phyloP scores from a whole-genome alignment of 2,329 filamentous ascomycete genomes.

The Talaromyces funiculosus region DNA sequence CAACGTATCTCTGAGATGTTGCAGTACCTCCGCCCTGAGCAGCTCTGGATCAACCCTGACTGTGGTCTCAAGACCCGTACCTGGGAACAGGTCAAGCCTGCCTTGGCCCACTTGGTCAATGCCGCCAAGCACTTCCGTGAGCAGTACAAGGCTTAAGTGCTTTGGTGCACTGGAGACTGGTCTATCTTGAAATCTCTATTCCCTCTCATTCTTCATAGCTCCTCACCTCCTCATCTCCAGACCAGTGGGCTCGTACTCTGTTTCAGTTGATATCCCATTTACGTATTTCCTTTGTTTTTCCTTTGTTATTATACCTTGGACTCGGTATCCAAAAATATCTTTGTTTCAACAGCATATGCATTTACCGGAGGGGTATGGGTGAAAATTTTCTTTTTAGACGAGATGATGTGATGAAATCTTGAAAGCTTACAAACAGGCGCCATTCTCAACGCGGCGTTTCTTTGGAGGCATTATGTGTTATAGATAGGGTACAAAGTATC shows the following conservation, averaged over 20 bases:
- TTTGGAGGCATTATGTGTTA: slow-evolving; percentile 11
- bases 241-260: not conserved
- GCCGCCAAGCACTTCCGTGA: slow-evolving; percentile 94
- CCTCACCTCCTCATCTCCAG: slow-evolving; percentile 11
- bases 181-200: not conserved
- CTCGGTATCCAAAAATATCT: slow-evolving; percentile 2
- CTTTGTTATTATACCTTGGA: slow-evolving; percentile 2
- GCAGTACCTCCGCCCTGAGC: slow-evolving; percentile 90
- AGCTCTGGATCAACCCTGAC: slow-evolving; percentile 99
- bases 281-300: slow-evolving; percentile 13
- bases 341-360: slow-evolving; percentile 17
- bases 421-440: slow-evolving; percentile 14
- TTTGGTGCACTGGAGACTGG: slow-evolving; percentile 33
- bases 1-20: slow-evolving; percentile 98
- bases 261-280: slow-evolving; percentile 13
- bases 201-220: slow-evolving; percentile 17
- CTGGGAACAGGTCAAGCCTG: slow-evolving; percentile 98
- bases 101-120: slow-evolving; percentile 93
- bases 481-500: not conserved
- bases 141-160: slow-evolving; percentile 60
- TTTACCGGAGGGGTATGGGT: slow-evolving; percentile 8
- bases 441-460: slow-evolving; percentile 19
- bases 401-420: slow-evolving; percentile 14
- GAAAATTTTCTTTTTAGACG: slow-evolving; percentile 11
- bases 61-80: slow-evolving; percentile 98